A percentile compares a stretch with the other conserved stretches of the same genome.
phyloP scores from a whole-genome alignment of 2,329 filamentous ascomycete genomes.

The Hypoxylon sp. region DNA sequence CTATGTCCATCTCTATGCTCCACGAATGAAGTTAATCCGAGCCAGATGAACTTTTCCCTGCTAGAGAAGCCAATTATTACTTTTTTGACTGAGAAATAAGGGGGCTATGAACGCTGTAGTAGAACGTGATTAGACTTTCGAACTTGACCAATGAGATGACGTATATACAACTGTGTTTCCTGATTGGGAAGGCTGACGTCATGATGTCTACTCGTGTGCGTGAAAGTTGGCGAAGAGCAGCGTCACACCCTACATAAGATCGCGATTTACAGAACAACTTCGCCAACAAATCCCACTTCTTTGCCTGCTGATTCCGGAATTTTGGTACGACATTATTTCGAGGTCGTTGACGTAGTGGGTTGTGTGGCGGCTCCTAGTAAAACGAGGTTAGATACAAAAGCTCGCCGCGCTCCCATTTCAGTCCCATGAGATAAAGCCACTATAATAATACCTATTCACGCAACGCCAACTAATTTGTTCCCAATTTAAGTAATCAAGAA shows the following conservation, averaged over 20 bases:
- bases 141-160: slow-evolving; percentile 26
- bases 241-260: slow-evolving; percentile 35
- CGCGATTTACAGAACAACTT: slow-evolving; percentile 12
- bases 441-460: neutral
- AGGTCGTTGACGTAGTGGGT: slow-evolving; percentile 34
- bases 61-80: neutral
- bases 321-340: slow-evolving; percentile 2
- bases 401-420: neutral
- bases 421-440: slow-evolving; percentile 3
- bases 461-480: neutral
- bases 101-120: neutral
- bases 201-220: slow-evolving; percentile 26
- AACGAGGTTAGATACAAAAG: slow-evolving; percentile 16
- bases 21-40: neutral
- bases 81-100: neutral
- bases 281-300: slow-evolving; percentile 26
- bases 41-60: neutral
- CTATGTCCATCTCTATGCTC: neutral
- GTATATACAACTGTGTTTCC: slow-evolving; percentile 5
- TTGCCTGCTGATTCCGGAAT: slow-evolving; percentile 20
- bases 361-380: slow-evolving; percentile 15
- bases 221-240: slow-evolving; percentile 27
- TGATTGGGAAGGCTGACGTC: slow-evolving; percentile 33
- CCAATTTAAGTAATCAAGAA: neutral
- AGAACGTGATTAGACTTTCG: slow-evolving; percentile 2